A percentile compares a stretch with the other conserved stretches of the same genome.
These are phyloP conservation scores for Diplodia seriata DNA, from an alignment of 2,329 filamentous ascomycete species.

Conservation along the genomic window DNA sequence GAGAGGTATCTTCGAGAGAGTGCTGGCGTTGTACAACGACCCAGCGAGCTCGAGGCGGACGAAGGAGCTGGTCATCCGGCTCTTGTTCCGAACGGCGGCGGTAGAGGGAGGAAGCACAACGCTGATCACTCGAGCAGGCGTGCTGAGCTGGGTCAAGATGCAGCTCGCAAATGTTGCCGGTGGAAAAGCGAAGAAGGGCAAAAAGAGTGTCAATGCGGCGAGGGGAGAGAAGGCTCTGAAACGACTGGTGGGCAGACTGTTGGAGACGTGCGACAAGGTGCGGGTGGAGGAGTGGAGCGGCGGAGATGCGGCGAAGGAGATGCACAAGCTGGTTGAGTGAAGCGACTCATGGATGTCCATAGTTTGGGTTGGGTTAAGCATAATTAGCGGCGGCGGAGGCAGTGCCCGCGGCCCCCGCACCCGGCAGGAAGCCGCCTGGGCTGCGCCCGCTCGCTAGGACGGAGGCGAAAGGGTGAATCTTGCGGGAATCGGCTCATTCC, in stretches of 20 bases:
- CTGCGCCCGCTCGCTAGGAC: neutral
- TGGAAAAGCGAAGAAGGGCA: constrained; percentile 32
- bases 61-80: constrained; percentile 66
- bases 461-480: neutral
- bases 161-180: constrained; percentile 52
- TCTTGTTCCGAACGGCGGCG: constrained; percentile 70
- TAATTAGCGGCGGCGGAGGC: constrained; percentile 16
- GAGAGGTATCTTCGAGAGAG: constrained; percentile 74
- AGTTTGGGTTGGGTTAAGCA: constrained; percentile 24
- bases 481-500: neutral
- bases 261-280: constrained; percentile 71
- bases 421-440: constrained; percentile 7
- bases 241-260: constrained; percentile 64
- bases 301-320: constrained; percentile 53
- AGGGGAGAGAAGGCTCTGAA: constrained; percentile 58
- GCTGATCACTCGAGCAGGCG: constrained; percentile 77
- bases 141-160: constrained; percentile 76
- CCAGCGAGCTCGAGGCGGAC: constrained; percentile 67
- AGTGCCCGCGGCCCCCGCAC: constrained; percentile 17
- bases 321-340: constrained; percentile 39
- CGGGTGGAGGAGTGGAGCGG: constrained; percentile 71
- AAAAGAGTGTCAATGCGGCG: constrained; percentile 46
- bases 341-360: neutral
- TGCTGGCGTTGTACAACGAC: constrained; percentile 73
- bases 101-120: constrained; percentile 78